phyloP scores from a whole-genome alignment of 2,329 filamentous ascomycete species.

The Westerdykella sp. region DNA sequence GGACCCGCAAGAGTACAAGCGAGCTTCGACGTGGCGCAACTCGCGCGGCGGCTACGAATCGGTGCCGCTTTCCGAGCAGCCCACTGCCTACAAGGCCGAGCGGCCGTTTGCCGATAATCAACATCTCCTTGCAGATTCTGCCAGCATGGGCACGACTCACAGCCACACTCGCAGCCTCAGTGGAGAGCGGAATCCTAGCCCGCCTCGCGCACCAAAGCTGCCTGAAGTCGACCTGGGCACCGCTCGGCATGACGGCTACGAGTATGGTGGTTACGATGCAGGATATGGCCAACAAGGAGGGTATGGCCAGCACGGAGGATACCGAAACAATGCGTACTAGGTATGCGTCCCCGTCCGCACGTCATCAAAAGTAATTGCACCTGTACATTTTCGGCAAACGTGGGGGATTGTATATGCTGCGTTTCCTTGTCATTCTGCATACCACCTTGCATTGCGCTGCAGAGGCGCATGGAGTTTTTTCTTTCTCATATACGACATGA shows the following conservation, averaged over 20 bases:
- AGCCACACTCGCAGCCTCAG: conserved; percentile 20
- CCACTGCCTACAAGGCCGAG: conserved; percentile 22
- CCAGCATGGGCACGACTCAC: conserved; percentile 25
- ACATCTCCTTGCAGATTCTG: conserved; percentile 31
- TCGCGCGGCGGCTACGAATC: conserved; percentile 34
- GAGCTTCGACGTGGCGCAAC: conserved; percentile 11
- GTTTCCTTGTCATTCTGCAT: neutral
- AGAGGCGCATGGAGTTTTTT: neutral
- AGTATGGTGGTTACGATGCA: neutral
- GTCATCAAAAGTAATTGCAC: neutral
- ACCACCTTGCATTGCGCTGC: neutral
- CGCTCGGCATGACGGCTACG: neutral
- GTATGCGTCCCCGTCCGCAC: neutral
- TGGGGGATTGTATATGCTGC: neutral
- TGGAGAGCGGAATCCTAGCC: conserved; percentile 20
- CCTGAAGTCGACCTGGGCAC: conserved; percentile 24
- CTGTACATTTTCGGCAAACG: conserved; percentile 1
- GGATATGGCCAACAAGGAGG: neutral
- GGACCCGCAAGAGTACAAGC: conserved; percentile 49
- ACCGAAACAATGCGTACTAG: neutral
- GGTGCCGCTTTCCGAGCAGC: conserved; percentile 33
- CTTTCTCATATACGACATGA: neutral
- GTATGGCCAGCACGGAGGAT: neutral
- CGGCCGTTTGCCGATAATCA: conserved; percentile 22
- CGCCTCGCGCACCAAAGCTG: conserved; percentile 19